A percentile compares a stretch with the other conserved stretches of the same genome.
These are phyloP conservation scores for Paraphaeosphaeria sporulosa DNA, from an alignment of 2,329 filamentous ascomycete species.

Conservation along the genomic window DNA sequence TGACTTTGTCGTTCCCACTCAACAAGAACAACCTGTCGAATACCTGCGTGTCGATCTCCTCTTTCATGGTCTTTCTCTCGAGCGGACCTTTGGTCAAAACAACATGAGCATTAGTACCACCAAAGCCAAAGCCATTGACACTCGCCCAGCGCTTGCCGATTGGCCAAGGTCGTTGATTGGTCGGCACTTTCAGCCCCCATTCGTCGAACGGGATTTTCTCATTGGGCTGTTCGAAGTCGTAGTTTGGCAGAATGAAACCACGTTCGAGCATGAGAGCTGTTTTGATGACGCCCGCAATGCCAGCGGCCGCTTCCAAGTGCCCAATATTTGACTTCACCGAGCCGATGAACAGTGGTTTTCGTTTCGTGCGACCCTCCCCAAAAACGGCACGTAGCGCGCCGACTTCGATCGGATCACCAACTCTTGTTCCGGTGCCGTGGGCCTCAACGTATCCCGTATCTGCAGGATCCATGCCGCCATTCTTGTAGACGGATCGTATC, in stretches of 20 bases:
- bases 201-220: constrained; percentile 34
- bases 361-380: constrained; percentile 24
- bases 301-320: constrained; percentile 42
- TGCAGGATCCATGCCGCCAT: constrained; percentile 31
- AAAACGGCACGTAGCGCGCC: constrained; percentile 33
- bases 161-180: constrained; percentile 30
- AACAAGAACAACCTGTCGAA: constrained; percentile 29
- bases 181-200: constrained; percentile 32
- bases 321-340: constrained; percentile 45
- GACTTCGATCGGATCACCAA: constrained; percentile 46
- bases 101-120: constrained; percentile 49
- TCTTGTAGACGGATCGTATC: constrained; percentile 31
- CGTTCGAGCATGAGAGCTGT: constrained; percentile 52
- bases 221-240: constrained; percentile 47
- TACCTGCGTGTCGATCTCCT: constrained; percentile 27
- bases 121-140: constrained; percentile 58
- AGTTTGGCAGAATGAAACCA: constrained; percentile 46
- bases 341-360: constrained; percentile 35
- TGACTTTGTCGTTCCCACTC: constrained; percentile 29
- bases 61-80: constrained; percentile 31
- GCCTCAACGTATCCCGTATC: constrained; percentile 41
- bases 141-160: constrained; percentile 47
- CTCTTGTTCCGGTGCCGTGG: constrained; percentile 64
- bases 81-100: constrained; percentile 32
- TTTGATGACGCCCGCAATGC: constrained; percentile 47